A percentile compares a stretch with the other conserved stretches of the same genome.
Evolutionary conservation across 768 basidiomycete species (phyloP).

Genomic region (Lyophyllum shimeji): DNA sequence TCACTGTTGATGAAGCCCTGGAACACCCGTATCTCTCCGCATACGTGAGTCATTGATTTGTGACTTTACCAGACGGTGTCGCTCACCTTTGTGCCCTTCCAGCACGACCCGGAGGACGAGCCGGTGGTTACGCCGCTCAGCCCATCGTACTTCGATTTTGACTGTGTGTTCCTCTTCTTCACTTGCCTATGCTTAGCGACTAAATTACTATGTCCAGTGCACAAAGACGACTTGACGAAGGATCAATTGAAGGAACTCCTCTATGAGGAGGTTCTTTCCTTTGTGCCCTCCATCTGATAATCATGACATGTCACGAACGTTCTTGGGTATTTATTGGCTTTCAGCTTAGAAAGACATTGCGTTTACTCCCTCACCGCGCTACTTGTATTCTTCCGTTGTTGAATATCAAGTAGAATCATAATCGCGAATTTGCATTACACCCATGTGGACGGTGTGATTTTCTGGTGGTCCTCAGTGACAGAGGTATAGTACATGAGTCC

Average conservation of each 20-base stretch:
- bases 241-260: conserved; percentile 81
- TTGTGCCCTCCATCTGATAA: conserved; percentile 60
- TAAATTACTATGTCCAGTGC: conserved; percentile 35
- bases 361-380: conserved; percentile 7
- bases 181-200: background rate
- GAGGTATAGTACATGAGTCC: background rate
- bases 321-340: conserved; percentile 14
- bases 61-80: background rate
- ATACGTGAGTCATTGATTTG: conserved; percentile 49
- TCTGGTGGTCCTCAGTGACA: no score
- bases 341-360: conserved; percentile 11
- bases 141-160: conserved; percentile 89
- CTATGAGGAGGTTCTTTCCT: conserved; percentile 81
- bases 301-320: background rate
- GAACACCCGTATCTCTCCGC: conserved; percentile 93
- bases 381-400: conserved; percentile 19
- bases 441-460: no score
- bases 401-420: conserved; percentile 15
- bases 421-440: background rate
- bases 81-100: conserved; percentile 34
- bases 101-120: conserved; percentile 91
- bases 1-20: conserved; percentile 91
- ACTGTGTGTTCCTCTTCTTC: conserved; percentile 48
- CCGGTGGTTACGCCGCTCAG: conserved; percentile 78
- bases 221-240: conserved; percentile 75